Percentiles rank a stretch among this genome's conserved stretches.
Conservation (phyloP, 352 stramenopile genomes). For the Globisporangium perplexum region DNA sequence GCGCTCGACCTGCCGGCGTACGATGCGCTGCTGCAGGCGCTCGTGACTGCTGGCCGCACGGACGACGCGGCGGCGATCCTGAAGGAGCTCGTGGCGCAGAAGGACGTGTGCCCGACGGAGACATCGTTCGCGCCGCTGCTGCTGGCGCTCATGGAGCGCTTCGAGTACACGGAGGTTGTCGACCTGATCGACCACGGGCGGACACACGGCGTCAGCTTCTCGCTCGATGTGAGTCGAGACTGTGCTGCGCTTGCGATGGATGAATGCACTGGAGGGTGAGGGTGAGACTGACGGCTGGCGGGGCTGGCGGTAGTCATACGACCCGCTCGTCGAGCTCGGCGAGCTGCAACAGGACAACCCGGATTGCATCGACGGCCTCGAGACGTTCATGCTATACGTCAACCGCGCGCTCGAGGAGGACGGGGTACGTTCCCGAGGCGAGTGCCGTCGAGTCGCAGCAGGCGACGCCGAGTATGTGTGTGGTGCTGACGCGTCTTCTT, state of each 20-base stretch:
- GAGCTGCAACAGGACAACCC: slow-evolving; percentile 38
- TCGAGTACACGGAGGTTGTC: slow-evolving; percentile 40
- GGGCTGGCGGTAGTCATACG: slow-evolving; percentile 43
- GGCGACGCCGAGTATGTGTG: not conserved
- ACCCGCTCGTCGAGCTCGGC: slow-evolving; percentile 48
- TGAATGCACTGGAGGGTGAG: no score
- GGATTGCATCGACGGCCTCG: slow-evolving; percentile 38
- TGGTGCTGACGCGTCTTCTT: not conserved
- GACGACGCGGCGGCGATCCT: slow-evolving; percentile 42
- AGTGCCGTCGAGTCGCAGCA: no score
- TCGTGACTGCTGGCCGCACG: slow-evolving; percentile 33
- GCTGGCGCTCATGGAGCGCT: slow-evolving; percentile 35
- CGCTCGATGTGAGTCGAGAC: slow-evolving; percentile 24
- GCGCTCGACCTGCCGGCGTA: slow-evolving; percentile 58
- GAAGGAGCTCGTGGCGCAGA: slow-evolving; percentile 23
- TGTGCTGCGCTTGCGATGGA: no score
- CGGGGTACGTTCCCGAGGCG: slow-evolving; percentile 23
- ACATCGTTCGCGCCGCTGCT: slow-evolving; percentile 49
- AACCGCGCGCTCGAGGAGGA: slow-evolving; percentile 47
- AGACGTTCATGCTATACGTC: slow-evolving; percentile 55
- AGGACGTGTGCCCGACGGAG: slow-evolving; percentile 47
- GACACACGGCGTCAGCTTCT: slow-evolving; percentile 43
- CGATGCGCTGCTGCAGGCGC: slow-evolving; percentile 30
- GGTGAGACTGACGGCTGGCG: not conserved
- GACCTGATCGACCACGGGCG: slow-evolving; percentile 48